Conservation (phyloP, 192 early-diverging fungal species). For the Coemansia sp. region DNA sequence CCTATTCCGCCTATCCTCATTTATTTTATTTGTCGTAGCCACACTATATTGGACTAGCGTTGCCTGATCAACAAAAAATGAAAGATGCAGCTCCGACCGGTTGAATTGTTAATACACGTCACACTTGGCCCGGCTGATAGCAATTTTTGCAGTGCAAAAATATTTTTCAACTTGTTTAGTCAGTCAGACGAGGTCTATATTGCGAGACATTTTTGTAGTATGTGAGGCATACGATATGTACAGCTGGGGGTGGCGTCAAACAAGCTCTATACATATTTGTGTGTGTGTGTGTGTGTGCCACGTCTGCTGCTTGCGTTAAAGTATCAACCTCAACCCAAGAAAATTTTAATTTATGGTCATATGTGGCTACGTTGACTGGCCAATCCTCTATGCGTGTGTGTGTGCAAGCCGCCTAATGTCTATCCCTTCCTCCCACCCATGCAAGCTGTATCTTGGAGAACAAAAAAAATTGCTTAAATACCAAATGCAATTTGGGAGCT, state of each 20-base stretch:
- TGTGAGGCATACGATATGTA: neutral
- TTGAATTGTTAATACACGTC: neutral
- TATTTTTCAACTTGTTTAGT: neutral
- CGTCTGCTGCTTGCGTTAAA: constrained; percentile 5
- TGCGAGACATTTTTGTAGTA: neutral
- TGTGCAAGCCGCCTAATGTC: neutral
- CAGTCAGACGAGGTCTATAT: neutral
- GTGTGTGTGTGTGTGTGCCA: neutral
- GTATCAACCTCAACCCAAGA: neutral
- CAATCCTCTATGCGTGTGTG: neutral
- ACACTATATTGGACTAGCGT: constrained; percentile 2
- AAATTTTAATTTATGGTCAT: constrained; percentile 9
- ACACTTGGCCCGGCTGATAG: constrained; percentile 1
- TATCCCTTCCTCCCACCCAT: neutral
- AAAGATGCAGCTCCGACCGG: neutral
- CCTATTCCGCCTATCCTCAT: neutral
- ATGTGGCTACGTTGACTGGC: constrained; percentile 2
- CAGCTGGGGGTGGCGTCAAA: neutral
- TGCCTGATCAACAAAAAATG: constrained; percentile 1
- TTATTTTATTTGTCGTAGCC: neutral
- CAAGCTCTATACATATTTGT: neutral
- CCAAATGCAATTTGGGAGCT: neutral
- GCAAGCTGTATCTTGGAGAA: too few species aligned
- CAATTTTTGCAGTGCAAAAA: neutral
- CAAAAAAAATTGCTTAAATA: neutral